These are phyloP conservation scores for Colletotrichum sp. DNA, from an alignment of 2,329 filamentous ascomycete species.

Conservation along the genomic window DNA sequence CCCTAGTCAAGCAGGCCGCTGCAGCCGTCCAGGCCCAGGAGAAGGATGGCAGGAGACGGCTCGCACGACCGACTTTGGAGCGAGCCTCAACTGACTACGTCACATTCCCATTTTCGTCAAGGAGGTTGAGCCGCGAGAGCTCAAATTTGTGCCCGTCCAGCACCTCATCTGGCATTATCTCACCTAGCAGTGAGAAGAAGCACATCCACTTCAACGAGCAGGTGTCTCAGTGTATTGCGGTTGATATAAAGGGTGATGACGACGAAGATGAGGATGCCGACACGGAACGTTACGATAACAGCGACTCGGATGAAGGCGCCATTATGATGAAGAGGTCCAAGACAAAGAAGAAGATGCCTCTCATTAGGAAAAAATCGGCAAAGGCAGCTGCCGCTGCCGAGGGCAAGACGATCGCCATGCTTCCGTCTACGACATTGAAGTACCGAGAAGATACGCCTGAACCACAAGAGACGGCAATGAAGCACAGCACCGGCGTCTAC, in stretches of 20 bases:
- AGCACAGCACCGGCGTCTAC: conserved; percentile 56
- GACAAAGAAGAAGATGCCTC: conserved; percentile 60
- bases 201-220: conserved; percentile 98
- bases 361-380: conserved; percentile 50
- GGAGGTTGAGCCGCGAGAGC: conserved; percentile 65
- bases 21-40: conserved; percentile 86
- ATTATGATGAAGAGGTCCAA: conserved; percentile 80
- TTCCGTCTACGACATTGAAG: conserved; percentile 88
- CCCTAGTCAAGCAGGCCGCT: conserved; percentile 86
- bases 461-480: conserved; percentile 64
- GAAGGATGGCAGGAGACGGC: conserved; percentile 54
- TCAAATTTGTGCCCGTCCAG: conserved; percentile 70
- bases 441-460: conserved; percentile 81
- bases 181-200: conserved; percentile 71
- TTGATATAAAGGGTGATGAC: conserved; percentile 84
- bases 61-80: conserved; percentile 60
- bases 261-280: conserved; percentile 68
- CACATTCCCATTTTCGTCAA: conserved; percentile 67
- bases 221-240: conserved; percentile 93
- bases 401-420: conserved; percentile 85
- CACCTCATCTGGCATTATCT: conserved; percentile 71
- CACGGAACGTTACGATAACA: conserved; percentile 50
- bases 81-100: conserved; percentile 74
- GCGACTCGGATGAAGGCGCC: conserved; percentile 76
- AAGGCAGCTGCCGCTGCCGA: conserved; percentile 59